phyloP scores from a whole-genome alignment of 306 rosid species.

The Cucumis cinereus region DNA sequence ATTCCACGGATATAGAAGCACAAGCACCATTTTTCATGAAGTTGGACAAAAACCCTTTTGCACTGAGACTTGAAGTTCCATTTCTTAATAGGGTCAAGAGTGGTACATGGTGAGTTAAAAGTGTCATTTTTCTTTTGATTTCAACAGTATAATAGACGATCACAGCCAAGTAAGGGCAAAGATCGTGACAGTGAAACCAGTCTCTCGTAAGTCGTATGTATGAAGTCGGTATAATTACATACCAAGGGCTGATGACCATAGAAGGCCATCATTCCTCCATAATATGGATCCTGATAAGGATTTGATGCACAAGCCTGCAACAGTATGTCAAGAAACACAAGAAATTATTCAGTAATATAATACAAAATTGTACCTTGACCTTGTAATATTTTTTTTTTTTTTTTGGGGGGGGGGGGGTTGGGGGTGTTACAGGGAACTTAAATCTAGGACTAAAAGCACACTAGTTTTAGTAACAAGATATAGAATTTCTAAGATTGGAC shows the following conservation, averaged over 20 bases:
- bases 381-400: no score
- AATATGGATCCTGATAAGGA: slow-evolving; percentile 79
- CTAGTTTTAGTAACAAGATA: neutral
- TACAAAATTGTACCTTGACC: neutral
- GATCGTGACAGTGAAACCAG: neutral
- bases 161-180: neutral
- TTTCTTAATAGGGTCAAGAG: neutral
- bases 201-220: neutral
- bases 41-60: neutral
- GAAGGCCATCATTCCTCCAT: slow-evolving; percentile 80
- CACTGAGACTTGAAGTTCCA: neutral
- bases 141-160: neutral
- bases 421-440: neutral
- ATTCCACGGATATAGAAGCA: neutral
- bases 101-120: neutral
- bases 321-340: slow-evolving; percentile 21
- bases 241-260: slow-evolving; percentile 82
- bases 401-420: no score
- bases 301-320: slow-evolving; percentile 82
- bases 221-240: slow-evolving; percentile 13
- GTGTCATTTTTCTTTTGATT: neutral
- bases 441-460: slow-evolving; percentile 12
- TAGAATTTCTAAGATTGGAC: neutral
- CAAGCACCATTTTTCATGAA: neutral
- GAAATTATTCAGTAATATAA: slow-evolving; percentile 9